Evolutionary conservation across 805 yeast genomes (phyloP), one percentile per base, ranked within the genome.

Genomic region (Isabelozyma heimii): DNA sequence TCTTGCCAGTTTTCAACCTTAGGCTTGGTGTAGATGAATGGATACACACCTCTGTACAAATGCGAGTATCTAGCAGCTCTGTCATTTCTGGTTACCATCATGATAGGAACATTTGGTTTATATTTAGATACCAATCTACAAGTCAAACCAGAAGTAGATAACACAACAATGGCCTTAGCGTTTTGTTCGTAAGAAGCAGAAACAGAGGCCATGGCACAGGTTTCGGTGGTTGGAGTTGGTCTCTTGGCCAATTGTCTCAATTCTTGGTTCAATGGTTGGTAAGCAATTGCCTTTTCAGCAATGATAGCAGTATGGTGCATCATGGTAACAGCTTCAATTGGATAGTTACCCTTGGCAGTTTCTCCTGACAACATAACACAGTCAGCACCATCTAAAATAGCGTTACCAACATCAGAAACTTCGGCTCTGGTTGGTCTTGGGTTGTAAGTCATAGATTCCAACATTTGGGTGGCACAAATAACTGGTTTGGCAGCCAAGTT

Each of bases 371-470:
- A 84, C 99, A 94, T 94, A 71, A 94, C 98, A 88, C 99, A 94
- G 81, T 94, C 99, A 66, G 98, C 97, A 78, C 99, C 99, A 69
- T 94, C 99, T 70, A 94, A 83, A 60, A 94, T 89, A 63, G 99
- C 99, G 77, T 94, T 94, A 79, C 99, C 99, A 57, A 94, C 99
- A 75, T 94, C 99, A 49, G 96, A 87, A 53, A 94, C 99, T 80
- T 94, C 99, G 61, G 99, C 99, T 81, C 99, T 89, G 72, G 99
- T 94, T 76, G 99, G 99, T 78, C 99, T 88, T 74, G 99, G 99
- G 87, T 94, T 94, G 80, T 87, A 90, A 53, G 98, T 94, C 99
- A 94, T 94, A 52, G 97, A 90, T 80, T 94, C 99, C 74, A 94
- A 85, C 99, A 94, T 94, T 80, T 94, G 99, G 58, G 99, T 94